Evolutionary conservation across 352 stramenopile genomes (phyloP).

Genomic region (Phytophthora pistaciae): DNA sequence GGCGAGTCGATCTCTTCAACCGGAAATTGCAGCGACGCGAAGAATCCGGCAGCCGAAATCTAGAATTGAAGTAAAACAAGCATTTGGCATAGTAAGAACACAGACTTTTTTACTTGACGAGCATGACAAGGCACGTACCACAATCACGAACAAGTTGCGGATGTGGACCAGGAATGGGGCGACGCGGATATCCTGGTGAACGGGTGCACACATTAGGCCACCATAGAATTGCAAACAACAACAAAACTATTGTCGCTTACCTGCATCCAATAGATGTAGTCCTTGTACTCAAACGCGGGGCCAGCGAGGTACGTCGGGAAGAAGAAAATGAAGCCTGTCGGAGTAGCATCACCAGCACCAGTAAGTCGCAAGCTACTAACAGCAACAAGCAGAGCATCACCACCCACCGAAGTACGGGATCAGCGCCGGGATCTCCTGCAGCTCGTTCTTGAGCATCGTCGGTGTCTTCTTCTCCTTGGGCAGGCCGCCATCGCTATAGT

Average conservation of each 20-base stretch:
- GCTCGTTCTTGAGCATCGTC: constrained; percentile 79
- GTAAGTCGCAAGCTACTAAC: background rate
- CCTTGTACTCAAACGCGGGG: constrained; percentile 87
- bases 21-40: constrained; percentile 78
- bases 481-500: constrained; percentile 82
- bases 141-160: constrained; percentile 78
- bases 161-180: constrained; percentile 73
- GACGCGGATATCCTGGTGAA: constrained; percentile 56
- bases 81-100: background rate
- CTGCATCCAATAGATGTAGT: constrained; percentile 87
- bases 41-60: constrained; percentile 77
- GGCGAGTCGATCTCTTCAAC: constrained; percentile 84
- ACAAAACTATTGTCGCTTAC: constrained; percentile 28
- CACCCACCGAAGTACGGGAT: constrained; percentile 79
- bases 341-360: background rate
- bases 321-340: constrained; percentile 86
- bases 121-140: constrained; percentile 48
- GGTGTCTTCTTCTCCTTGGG: constrained; percentile 81
- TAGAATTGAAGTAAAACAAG: constrained; percentile 15
- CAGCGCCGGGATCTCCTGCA: constrained; percentile 64
- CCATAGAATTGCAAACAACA: background rate
- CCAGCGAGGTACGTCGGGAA: constrained; percentile 89
- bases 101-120: background rate
- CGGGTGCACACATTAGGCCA: background rate
- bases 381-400: background rate